Conservation (phyloP, 164 flowering plant species). For the Chimonanthus salicifolius region DNA sequence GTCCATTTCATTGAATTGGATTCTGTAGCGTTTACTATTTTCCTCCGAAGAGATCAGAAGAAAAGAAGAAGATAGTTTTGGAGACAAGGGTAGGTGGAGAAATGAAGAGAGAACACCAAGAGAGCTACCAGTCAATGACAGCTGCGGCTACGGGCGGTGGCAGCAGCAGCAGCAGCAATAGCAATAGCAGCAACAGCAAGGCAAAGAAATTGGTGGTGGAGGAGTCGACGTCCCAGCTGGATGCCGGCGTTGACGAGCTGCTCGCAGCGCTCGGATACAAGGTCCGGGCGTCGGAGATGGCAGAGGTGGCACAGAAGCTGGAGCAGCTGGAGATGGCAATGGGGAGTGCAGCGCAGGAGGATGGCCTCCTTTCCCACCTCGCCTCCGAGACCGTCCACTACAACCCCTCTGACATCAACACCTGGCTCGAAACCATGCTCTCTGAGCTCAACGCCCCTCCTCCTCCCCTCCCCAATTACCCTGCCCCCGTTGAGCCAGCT, state of each 20-base stretch:
- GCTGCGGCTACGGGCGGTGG: not conserved
- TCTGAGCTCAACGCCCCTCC: conserved; percentile 41
- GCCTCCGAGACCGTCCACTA: conserved; percentile 65
- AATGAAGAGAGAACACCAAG: conserved; percentile 30
- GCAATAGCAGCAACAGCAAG: not conserved
- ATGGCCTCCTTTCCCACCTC: conserved; percentile 43
- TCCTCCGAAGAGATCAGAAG: not conserved
- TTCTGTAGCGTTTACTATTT: too few relatives aligned
- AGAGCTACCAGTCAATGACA: not conserved
- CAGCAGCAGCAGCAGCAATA: not conserved
- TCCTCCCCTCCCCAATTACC: conserved; percentile 1
- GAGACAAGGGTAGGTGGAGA: not conserved
- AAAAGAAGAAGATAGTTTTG: not conserved
- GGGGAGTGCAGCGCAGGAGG: conserved; percentile 38
- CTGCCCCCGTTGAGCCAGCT: conserved; percentile 13
- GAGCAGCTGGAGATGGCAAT: conserved; percentile 75
- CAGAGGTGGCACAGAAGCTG: conserved; percentile 70
- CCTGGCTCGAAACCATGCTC: conserved; percentile 71
- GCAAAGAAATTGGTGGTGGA: conserved; percentile 13
- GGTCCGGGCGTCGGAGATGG: conserved; percentile 75
- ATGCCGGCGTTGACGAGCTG: conserved; percentile 63
- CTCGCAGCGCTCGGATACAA: conserved; percentile 78
- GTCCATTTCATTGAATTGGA: too few relatives aligned
- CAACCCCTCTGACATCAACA: conserved; percentile 72
- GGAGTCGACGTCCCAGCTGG: conserved; percentile 7